Evolutionary conservation across 495 filamentous ascomycete species (phyloP).

Genomic region (Filosporella fistucella): DNA sequence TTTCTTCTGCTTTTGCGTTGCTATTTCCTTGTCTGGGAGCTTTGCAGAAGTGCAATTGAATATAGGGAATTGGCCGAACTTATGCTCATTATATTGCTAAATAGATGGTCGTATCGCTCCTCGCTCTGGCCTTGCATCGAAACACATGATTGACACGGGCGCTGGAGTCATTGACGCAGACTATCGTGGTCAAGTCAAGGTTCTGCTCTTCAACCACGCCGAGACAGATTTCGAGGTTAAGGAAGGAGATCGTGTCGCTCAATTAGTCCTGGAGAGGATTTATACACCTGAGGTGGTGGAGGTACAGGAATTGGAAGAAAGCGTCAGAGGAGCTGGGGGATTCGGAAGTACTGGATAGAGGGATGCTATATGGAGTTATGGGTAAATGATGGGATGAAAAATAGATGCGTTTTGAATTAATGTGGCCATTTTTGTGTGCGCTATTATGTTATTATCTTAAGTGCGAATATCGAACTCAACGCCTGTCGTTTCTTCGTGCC

Average conservation of each 20-base stretch:
- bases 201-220: slow-evolving; percentile 88
- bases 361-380: background rate
- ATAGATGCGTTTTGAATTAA: no score
- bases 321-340: slow-evolving; percentile 81
- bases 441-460: no score
- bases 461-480: no score
- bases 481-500: no score
- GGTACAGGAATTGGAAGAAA: slow-evolving; percentile 85
- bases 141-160: slow-evolving; percentile 91
- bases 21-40: background rate
- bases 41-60: background rate
- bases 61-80: no score
- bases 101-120: slow-evolving; percentile 89
- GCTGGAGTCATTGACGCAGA: slow-evolving; percentile 97
- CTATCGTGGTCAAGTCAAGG: slow-evolving; percentile 90
- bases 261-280: slow-evolving; percentile 91
- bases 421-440: no score
- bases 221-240: slow-evolving; percentile 79
- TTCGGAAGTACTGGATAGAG: slow-evolving; percentile 82
- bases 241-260: slow-evolving; percentile 85
- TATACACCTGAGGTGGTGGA: slow-evolving; percentile 86
- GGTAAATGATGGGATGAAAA: no score
- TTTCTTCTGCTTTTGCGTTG: background rate
- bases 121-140: slow-evolving; percentile 83
- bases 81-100: background rate